Conservation (phyloP, 2,329 filamentous ascomycete species). For the Colletotrichum tofieldiae region DNA sequence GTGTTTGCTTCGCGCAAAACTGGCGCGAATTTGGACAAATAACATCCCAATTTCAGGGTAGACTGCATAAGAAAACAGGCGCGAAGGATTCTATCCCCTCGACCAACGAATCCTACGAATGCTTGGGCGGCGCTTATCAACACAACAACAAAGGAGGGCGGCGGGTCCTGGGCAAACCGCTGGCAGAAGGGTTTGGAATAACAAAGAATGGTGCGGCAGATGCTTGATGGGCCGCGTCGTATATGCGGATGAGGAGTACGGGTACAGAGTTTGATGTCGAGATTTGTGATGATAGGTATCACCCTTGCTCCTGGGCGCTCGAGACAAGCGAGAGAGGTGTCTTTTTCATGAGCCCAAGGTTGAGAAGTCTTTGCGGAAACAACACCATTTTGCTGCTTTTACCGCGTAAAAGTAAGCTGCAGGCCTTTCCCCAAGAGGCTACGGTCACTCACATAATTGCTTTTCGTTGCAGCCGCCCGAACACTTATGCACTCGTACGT, state of each 20-base stretch:
- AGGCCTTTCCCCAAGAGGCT: background rate
- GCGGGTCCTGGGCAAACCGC: background rate
- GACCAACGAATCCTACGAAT: slow-evolving; percentile 9
- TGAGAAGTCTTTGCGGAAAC: background rate
- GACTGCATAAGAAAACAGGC: slow-evolving; percentile 21
- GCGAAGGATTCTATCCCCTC: slow-evolving; percentile 38
- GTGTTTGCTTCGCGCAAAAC: slow-evolving; percentile 13
- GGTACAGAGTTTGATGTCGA: background rate
- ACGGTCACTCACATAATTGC: background rate
- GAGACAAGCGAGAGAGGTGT: background rate
- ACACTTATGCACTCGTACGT: background rate
- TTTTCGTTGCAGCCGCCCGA: background rate
- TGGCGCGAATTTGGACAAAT: slow-evolving; percentile 22
- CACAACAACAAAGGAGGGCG: no score
- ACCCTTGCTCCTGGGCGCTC: background rate
- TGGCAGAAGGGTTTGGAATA: background rate
- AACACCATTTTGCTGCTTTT: background rate
- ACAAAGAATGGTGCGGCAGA: background rate
- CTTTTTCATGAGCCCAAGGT: background rate
- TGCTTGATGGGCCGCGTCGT: background rate
- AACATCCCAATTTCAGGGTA: background rate
- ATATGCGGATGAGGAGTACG: background rate
- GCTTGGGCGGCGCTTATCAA: slow-evolving; percentile 29
- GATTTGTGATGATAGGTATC: background rate
- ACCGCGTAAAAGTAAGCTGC: background rate